These are phyloP conservation scores for Apophysomyces variabilis DNA, from an alignment of 371 early-diverging fungal species.

Conservation along the genomic window DNA sequence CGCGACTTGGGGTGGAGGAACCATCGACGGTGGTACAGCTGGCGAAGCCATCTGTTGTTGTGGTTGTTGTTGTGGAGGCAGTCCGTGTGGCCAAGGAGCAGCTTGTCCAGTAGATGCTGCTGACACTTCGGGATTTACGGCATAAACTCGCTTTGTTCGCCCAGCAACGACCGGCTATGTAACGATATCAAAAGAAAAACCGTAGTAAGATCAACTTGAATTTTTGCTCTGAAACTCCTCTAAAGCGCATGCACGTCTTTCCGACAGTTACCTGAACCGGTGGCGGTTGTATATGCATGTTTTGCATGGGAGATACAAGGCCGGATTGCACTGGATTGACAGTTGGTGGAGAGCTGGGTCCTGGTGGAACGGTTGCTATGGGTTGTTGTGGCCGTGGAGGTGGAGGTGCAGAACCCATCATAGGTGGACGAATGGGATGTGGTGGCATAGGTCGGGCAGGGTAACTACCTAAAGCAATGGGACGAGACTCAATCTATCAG, in stretches of 20 bases:
- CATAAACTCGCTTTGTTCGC: slow-evolving; percentile 47
- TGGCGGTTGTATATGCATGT: slow-evolving; percentile 35
- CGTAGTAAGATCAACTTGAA: not conserved
- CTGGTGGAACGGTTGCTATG: slow-evolving; percentile 1
- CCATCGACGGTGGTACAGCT: not conserved
- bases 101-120: slow-evolving; percentile 7
- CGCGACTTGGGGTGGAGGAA: slow-evolving; percentile 13
- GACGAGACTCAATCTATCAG: not conserved
- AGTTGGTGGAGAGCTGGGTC: slow-evolving; percentile 1
- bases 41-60: slow-evolving; percentile 13
- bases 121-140: slow-evolving; percentile 35
- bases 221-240: slow-evolving; percentile 7
- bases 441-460: slow-evolving; percentile 1
- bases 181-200: not conserved
- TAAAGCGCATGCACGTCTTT: not conserved
- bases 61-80: slow-evolving; percentile 20
- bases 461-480: not conserved
- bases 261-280: slow-evolving; percentile 13
- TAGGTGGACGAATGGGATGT: slow-evolving; percentile 11
- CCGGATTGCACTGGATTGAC: slow-evolving; percentile 23
- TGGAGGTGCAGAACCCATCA: slow-evolving; percentile 5
- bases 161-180: slow-evolving; percentile 8
- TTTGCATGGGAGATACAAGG: slow-evolving; percentile 34
- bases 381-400: slow-evolving; percentile 13
- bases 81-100: slow-evolving; percentile 28